Evolutionary conservation across 345 rosid genomes (phyloP), one percentile per base, ranked within the genome.

Genomic region (Eucalyptus erythrocorys): DNA sequence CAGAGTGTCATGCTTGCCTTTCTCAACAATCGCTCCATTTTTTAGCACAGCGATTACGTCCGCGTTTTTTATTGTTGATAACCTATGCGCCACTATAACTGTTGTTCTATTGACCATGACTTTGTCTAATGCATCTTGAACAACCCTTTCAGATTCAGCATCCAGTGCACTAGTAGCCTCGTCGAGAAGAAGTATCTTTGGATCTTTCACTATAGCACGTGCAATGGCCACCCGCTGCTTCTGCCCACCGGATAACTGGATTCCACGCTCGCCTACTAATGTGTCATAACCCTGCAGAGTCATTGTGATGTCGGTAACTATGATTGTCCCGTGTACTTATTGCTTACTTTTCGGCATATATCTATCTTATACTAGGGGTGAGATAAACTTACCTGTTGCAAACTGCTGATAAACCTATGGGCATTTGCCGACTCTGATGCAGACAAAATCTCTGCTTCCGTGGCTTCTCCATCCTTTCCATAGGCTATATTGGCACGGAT

Each of bases 1-100:
- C 89, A 94, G 90, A n/a, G 88, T 87, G 37, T 91, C 96, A 40
- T 89, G 90, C 88, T 93, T 85, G 5, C 96, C 96, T 88, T 93
- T 92, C 91, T 95, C 97, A 37, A 91, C 93, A 49, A 95, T 90
- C 6, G 88, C 93, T 37, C 95, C 95, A 86, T 93, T 94, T 89
- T 93, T 94, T 30, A 95, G 91, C 88, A 92, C 96, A 0, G 94
- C 96, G 16, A 94, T 93, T 13, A 94, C 87, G 81, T 95, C 97
- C 7, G 96, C 97, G 27, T 95, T 94, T 91, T 90, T 94, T 32
- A 95, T 89, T 2, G 97, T 93, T 3, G 95, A 93, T 8, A 89
- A 43, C 47, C 91, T 80, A 53, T 89, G 89, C 27, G 88, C 91
- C 51, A 89, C 89, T 8, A 89, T 47, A 27, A 89, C 48, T 12